phyloP scores from a whole-genome alignment of 2,329 filamentous ascomycete genomes.

The Colletotrichum brevisporum region DNA sequence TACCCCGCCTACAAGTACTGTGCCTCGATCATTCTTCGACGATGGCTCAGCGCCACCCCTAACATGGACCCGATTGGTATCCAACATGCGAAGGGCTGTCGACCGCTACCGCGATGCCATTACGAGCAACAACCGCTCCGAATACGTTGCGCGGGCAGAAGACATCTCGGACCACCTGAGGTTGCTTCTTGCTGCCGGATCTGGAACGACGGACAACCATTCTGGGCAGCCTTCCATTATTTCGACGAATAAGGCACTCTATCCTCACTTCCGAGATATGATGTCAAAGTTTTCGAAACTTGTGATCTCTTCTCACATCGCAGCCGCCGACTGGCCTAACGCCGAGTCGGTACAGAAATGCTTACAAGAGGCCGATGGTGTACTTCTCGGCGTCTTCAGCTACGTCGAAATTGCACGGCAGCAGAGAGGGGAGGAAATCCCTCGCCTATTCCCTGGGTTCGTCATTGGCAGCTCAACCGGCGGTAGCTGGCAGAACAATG shows the following conservation, averaged over 20 bases:
- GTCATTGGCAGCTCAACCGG: conserved; percentile 87
- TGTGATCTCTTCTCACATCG: conserved; percentile 97
- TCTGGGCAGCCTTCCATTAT: conserved; percentile 99
- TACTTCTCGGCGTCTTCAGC: conserved; percentile 92
- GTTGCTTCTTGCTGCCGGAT: conserved; percentile 93
- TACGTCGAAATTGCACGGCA: conserved; percentile 96
- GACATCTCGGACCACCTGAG: conserved; percentile 98
- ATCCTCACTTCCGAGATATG: conserved; percentile 98
- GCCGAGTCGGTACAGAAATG: conserved; percentile 96
- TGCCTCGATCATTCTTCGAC: conserved; percentile 90
- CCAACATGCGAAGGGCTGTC: conserved; percentile 93
- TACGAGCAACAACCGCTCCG: conserved; percentile 83
- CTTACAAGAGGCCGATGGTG: conserved; percentile 95
- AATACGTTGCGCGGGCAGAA: conserved; percentile 95
- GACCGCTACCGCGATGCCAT: conserved; percentile 94
- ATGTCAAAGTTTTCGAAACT: conserved; percentile 99
- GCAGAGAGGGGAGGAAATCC: conserved; percentile 93
- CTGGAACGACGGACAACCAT: conserved; percentile 97
- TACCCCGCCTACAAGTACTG: conserved; percentile 69
- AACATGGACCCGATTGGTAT: conserved; percentile 90
- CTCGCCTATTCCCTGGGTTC: conserved; percentile 93
- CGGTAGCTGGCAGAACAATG: conserved; percentile 88
- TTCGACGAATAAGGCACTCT: conserved; percentile 95
- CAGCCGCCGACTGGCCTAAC: conserved; percentile 94
- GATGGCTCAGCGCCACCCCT: conserved; percentile 84